phyloP scores from a whole-genome alignment of 2,329 filamentous ascomycete species.

The Aureobasidium mangrovei region DNA sequence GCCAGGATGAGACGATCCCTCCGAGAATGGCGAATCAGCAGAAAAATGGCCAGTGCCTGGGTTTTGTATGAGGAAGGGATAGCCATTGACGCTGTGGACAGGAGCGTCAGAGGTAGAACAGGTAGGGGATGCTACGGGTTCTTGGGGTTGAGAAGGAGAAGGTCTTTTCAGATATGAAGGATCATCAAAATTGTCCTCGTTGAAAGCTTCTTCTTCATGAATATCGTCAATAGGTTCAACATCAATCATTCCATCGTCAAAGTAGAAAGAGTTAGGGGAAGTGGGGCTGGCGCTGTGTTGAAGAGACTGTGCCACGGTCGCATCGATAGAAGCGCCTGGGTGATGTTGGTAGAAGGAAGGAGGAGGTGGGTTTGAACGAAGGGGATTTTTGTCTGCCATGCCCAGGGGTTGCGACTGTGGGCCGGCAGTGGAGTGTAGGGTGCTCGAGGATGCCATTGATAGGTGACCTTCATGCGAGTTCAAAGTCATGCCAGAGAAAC shows the following conservation, averaged over 20 bases:
- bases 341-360: neutral
- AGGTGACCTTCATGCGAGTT: neutral
- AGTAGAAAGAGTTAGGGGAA: constrained; percentile 21
- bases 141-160: neutral
- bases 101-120: neutral
- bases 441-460: constrained; percentile 1
- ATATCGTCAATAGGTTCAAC: neutral
- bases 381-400: neutral
- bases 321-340: neutral
- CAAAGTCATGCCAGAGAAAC: neutral
- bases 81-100: constrained; percentile 9
- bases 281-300: constrained; percentile 18
- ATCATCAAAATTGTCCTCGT: constrained; percentile 30
- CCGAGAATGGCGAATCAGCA: constrained; percentile 8
- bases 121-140: neutral
- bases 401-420: neutral
- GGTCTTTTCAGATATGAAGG: constrained; percentile 12
- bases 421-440: neutral
- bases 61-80: constrained; percentile 8
- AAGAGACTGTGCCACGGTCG: neutral
- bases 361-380: constrained; percentile 1
- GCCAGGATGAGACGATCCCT: constrained; percentile 5
- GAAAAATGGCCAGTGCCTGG: constrained; percentile 1
- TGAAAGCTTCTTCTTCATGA: constrained; percentile 16
- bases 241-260: constrained; percentile 25